phyloP scores from a whole-genome alignment of 2,329 filamentous ascomycete species.

The Gliomastix tumulicola region DNA sequence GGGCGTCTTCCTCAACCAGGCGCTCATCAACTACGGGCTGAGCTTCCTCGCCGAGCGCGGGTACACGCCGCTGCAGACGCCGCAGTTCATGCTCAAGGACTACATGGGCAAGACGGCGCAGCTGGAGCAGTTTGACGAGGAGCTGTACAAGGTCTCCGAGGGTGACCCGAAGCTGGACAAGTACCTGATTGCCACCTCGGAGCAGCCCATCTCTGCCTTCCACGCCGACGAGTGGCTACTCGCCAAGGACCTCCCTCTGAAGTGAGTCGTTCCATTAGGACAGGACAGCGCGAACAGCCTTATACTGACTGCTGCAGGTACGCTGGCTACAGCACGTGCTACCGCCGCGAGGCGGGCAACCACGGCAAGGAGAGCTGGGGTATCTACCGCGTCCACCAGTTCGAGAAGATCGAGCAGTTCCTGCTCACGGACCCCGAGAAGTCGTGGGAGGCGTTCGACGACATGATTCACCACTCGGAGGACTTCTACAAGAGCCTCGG shows the following conservation, averaged over 20 bases:
- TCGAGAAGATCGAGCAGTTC: conserved; percentile 87
- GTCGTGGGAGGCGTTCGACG: conserved; percentile 87
- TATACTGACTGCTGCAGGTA: conserved; percentile 52
- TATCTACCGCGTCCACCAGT: conserved; percentile 96
- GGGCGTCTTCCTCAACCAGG: conserved; percentile 87
- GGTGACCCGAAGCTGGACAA: conserved; percentile 86
- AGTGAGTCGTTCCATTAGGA: conserved; percentile 35
- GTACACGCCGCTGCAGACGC: conserved; percentile 77
- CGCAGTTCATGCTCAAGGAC: conserved; percentile 90
- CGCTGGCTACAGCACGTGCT: conserved; percentile 90
- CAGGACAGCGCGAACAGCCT: not conserved
- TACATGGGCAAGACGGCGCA: conserved; percentile 98
- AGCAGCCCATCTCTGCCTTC: conserved; percentile 89
- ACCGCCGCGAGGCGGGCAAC: conserved; percentile 88
- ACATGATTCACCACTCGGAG: conserved; percentile 86
- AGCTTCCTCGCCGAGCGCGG: conserved; percentile 79
- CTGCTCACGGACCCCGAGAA: conserved; percentile 77
- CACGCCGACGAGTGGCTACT: conserved; percentile 93
- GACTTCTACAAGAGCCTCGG: conserved; percentile 90
- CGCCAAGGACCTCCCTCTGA: conserved; percentile 79
- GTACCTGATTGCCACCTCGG: conserved; percentile 71
- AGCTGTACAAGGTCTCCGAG: conserved; percentile 82
- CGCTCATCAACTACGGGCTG: conserved; percentile 89
- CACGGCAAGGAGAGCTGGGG: conserved; percentile 90
- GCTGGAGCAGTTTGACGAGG: conserved; percentile 94